Evolutionary conservation across 2,329 filamentous ascomycete genomes (phyloP), one percentile per base, ranked within the genome.

Genomic region (Pyricularia pennisetigena): DNA sequence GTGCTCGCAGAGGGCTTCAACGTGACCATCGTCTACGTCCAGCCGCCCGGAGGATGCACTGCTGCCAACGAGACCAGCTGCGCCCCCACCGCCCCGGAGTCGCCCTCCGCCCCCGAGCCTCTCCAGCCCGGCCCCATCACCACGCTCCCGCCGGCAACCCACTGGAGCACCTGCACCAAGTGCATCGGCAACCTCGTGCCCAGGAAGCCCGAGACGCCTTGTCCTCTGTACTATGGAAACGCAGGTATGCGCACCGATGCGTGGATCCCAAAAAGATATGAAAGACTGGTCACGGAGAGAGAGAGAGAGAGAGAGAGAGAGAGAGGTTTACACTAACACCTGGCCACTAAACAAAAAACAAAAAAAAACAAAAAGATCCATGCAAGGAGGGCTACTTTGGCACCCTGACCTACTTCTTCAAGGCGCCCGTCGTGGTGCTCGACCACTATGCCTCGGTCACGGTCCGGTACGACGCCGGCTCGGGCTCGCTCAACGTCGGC

Each of bases 1-100:
- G 41, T 49, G 5, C 4, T 49, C 4, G 41, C 41, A 20, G 41
- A 49, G 16, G 63, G 63, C 30, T 65, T 65, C n/a, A 35, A 65
- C 30, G 29, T 65, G 9, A 65, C 63, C 30, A 65, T 26, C 63
- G 63, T 65, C 63, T 65, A 65, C n/a, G 63, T 35, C 8, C 20
- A 65, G 30, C 63, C 63, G 5, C 63, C 28, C 6, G 29, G n/a
- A 26, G 63, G 29, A 12, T 65, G 63, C 63, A 23, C 63, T 35
- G 29, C 62, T 24, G 26, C 23, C 6, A 12, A 49, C 16, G 6
- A 49, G 41, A n/a, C 41, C 41, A 49, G 3, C 41, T 49, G 41
- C 41, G 41, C 41, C n/a, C n/a, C n/a, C 41, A n/a, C 8, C 41
- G 16, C 41, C n/a, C 41, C 41, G 8, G 41, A 49, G 16, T n/a